Percentiles rank a stretch among this genome's conserved stretches.
Evolutionary conservation across 169 alveolate species (phyloP).

Genomic region (Cryptosporidium meleagridis): DNA sequence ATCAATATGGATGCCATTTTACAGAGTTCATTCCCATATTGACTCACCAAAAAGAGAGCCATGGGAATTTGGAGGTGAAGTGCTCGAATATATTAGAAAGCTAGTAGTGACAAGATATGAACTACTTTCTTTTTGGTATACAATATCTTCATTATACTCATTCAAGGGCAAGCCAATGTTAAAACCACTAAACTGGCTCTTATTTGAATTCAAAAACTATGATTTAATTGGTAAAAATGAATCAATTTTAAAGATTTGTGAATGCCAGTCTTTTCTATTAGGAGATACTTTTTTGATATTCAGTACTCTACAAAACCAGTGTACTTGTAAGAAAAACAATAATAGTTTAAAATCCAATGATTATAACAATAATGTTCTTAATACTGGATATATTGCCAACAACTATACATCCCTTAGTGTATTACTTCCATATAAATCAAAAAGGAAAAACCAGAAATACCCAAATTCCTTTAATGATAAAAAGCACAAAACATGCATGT

Average conservation of each 20-base stretch:
- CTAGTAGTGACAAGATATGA: conserved; percentile 50
- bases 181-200: conserved; percentile 42
- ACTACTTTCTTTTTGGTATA: conserved; percentile 73
- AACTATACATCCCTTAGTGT: not conserved
- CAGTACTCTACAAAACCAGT: conserved; percentile 24
- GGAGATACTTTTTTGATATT: conserved; percentile 21
- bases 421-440: conserved; percentile 17
- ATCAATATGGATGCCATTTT: conserved; percentile 82
- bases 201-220: not conserved
- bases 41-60: conserved; percentile 74
- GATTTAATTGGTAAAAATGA: not conserved
- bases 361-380: not conserved
- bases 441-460: not conserved
- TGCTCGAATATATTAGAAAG: conserved; percentile 34
- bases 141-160: conserved; percentile 48
- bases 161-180: conserved; percentile 65
- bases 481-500: not conserved
- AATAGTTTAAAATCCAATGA: not conserved
- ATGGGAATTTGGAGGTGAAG: conserved; percentile 53
- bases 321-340: not conserved
- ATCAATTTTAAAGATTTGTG: conserved; percentile 27
- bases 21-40: conserved; percentile 68
- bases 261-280: conserved; percentile 26
- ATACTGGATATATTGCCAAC: not conserved
- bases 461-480: not conserved